A percentile compares a stretch with the other conserved stretches of the same genome.
phyloP scores from a whole-genome alignment of 2,329 filamentous ascomycete genomes.

The Ascochyta pisi region DNA sequence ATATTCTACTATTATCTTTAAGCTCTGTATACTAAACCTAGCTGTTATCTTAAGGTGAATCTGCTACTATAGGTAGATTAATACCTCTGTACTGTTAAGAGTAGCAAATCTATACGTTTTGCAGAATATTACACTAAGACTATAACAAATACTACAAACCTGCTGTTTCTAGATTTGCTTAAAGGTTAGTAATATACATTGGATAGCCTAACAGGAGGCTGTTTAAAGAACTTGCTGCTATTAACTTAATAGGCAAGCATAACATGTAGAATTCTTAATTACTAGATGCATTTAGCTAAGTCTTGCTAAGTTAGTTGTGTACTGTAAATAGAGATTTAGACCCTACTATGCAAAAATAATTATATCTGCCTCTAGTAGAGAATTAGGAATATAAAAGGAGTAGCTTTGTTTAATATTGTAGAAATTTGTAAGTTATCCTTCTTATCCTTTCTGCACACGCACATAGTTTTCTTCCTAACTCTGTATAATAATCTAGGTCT shows the following conservation, averaged over 20 bases:
- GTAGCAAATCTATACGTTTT: conserved; percentile 13
- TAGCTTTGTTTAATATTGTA: conserved; percentile 49
- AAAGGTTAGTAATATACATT: conserved; percentile 12
- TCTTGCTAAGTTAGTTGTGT: conserved; percentile 3
- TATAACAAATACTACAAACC: not conserved
- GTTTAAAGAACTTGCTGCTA: not conserved
- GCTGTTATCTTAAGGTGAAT: not conserved
- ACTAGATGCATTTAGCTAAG: conserved; percentile 45
- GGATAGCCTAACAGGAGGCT: not conserved
- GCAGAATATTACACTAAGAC: conserved; percentile 10
- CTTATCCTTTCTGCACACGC: conserved; percentile 28
- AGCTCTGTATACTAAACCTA: not conserved
- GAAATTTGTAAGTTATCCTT: conserved; percentile 14
- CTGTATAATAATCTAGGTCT: conserved; percentile 50
- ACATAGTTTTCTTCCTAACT: conserved; percentile 55
- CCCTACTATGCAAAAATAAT: conserved; percentile 51
- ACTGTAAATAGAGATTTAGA: not conserved
- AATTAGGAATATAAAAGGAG: conserved; percentile 50
- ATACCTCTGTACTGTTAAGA: not conserved
- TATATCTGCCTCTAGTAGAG: conserved; percentile 41
- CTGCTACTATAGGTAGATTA: not conserved
- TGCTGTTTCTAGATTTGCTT: not conserved
- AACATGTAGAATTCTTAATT: conserved; percentile 56
- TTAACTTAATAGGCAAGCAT: conserved; percentile 48
- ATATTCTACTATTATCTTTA: not conserved